phyloP scores from a whole-genome alignment of 768 basidiomycete species.

The Naganishia vishniacii region DNA sequence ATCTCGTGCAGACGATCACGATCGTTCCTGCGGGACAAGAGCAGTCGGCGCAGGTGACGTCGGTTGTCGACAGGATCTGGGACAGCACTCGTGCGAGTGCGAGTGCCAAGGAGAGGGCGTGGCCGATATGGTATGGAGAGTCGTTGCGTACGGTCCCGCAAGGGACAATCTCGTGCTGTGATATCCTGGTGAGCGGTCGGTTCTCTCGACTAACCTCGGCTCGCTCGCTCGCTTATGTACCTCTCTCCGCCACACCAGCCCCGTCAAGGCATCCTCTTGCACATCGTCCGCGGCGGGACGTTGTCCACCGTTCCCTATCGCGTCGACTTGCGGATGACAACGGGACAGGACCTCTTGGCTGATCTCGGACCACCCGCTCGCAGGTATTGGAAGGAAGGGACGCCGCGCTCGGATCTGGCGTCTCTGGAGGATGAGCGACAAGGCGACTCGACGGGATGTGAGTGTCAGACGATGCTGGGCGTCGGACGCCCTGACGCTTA shows the following conservation, averaged over 20 bases:
- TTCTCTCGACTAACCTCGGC: too few species aligned
- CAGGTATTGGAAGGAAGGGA: slow-evolving; percentile 80
- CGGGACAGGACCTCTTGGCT: slow-evolving; percentile 70
- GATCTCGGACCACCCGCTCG: slow-evolving; percentile 74
- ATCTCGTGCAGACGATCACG: background rate
- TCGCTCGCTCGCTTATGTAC: too few species aligned
- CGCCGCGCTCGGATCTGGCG: slow-evolving; percentile 19
- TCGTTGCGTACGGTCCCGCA: background rate
- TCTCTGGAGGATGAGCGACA: background rate
- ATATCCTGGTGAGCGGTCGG: slow-evolving; percentile 21
- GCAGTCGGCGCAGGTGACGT: slow-evolving; percentile 23
- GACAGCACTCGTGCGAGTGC: too few species aligned
- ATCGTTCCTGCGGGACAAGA: slow-evolving; percentile 11
- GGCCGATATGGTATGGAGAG: slow-evolving; percentile 13
- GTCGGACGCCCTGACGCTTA: too few species aligned
- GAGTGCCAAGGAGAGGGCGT: too few species aligned
- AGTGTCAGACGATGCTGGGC: too few species aligned
- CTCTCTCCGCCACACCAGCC: too few species aligned
- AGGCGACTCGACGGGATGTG: background rate
- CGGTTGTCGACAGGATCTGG: slow-evolving; percentile 36
- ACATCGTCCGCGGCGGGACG: slow-evolving; percentile 26
- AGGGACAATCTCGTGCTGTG: slow-evolving; percentile 25
- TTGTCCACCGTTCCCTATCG: slow-evolving; percentile 49
- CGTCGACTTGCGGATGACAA: slow-evolving; percentile 67
- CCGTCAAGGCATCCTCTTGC: slow-evolving; percentile 34